A percentile compares a stretch with the other conserved stretches of the same genome.
Conservation (phyloP, 2,329 filamentous ascomycete genomes). For the Aurifilum marmelostoma region DNA sequence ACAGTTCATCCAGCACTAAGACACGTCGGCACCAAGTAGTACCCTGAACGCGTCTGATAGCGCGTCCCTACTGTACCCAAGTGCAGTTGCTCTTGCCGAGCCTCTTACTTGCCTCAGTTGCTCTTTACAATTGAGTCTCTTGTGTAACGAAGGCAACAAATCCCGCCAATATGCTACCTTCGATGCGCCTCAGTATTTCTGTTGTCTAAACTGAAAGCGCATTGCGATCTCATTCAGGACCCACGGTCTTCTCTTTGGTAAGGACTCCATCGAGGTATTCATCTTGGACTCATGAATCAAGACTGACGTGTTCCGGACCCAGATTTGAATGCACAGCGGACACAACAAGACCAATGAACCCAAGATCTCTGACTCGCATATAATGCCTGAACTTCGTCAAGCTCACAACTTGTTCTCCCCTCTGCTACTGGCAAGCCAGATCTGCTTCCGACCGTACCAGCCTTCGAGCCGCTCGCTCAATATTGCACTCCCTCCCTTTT, state of each 20-base stretch:
- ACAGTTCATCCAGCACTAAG: background rate
- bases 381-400: background rate
- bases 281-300: background rate
- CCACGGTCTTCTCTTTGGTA: background rate
- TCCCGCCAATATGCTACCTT: background rate
- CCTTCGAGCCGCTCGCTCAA: background rate
- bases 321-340: background rate
- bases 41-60: conserved; percentile 1
- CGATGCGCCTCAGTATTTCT: background rate
- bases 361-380: background rate
- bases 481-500: background rate
- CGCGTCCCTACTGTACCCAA: background rate
- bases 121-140: background rate
- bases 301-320: background rate
- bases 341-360: background rate
- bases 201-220: background rate
- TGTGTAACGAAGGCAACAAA: background rate
- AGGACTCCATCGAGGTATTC: background rate
- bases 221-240: background rate
- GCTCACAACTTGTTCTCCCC: background rate
- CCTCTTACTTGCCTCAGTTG: background rate
- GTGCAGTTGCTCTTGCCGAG: background rate
- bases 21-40: background rate
- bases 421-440: background rate
- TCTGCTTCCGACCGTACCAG: background rate